Evolutionary conservation across 2,329 filamentous ascomycete species (phyloP).

Genomic region (Colletotrichum sp.): DNA sequence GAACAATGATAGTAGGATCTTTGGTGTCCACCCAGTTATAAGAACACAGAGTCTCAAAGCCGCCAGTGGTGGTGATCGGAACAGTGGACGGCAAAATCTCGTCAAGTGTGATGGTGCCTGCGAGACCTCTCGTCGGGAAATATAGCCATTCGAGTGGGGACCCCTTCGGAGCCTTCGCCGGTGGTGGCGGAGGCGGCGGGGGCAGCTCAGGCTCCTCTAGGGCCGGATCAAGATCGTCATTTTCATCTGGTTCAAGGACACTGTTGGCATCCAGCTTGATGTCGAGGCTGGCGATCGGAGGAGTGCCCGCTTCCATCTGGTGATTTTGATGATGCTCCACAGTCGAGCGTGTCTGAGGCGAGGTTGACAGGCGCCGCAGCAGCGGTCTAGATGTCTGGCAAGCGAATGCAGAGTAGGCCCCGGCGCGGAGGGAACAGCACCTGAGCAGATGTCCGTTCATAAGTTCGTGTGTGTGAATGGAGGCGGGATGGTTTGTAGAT

Average conservation of each 20-base stretch:
- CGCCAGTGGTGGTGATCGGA: background rate
- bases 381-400: background rate
- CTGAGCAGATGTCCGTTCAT: background rate
- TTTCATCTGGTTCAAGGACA: background rate
- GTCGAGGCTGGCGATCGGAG: background rate
- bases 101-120: background rate
- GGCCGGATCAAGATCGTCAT: background rate
- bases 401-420: background rate
- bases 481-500: background rate
- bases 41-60: background rate
- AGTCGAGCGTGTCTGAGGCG: background rate
- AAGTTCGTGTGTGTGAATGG: background rate
- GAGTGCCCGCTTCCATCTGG: background rate
- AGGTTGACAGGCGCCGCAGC: background rate
- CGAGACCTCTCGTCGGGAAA: background rate
- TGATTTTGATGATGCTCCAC: background rate
- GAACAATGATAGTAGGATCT: background rate
- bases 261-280: background rate
- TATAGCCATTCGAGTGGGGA: background rate
- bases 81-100: background rate
- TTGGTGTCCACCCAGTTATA: background rate
- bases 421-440: background rate
- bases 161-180: background rate
- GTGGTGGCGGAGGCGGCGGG: background rate
- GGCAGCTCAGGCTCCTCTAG: background rate